Base-by-base conservation (phyloP, 2,329 filamentous ascomycete species). In the Aspergillus candidus region DNA sequence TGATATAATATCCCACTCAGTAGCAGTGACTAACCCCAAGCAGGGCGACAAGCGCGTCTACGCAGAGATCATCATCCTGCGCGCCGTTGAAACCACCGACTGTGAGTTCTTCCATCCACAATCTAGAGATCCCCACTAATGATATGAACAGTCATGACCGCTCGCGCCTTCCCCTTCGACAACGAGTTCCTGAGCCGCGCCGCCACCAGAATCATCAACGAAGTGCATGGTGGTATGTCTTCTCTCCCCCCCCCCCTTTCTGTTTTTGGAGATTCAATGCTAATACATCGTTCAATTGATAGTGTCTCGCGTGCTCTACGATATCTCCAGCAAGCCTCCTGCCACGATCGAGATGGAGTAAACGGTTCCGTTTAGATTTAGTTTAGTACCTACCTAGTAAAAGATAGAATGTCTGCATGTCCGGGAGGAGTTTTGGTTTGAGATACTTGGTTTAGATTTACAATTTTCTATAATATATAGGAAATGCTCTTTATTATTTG, bases 331-430 rank as follows among this genome's bases (percentile, higher is more conserved):
- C 63, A 84, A 84, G 70, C 80, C 82, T 40, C 82, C 81, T 38
- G 81, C 79, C 48, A 88, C 84, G 2, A 87, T 88, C 59, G 84
- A 87, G 71, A 78, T 87, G 72, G 82, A 87, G 69, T 88, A 78
- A 63, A 42, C 7, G 22, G 8, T 27, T 27, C 22, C 5, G 22
- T 27, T 27, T 27, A 27, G 22, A 27, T 7, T 27, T 27, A n/a
- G 15, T 6, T 18, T 17, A 40, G 29, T 32, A 18, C 29, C 29
- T 32, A n/a, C 22, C 8, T 5, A 27, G 22, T 13, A 18, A 13
- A n/a, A 27, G 22, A 27, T 13, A 38, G 17, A 18, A 27, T 27
- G 22, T 27, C 22, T 27, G 22, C 22, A 27, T 27, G 22, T 27
- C 22, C 22, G 22, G 22, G 22, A 27, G 22, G 22, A 27, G 22